A percentile compares a stretch with the other conserved stretches of the same genome.
Evolutionary conservation across 306 rosid genomes (phyloP).

Genomic region (Fragaria nilgerrensis): DNA sequence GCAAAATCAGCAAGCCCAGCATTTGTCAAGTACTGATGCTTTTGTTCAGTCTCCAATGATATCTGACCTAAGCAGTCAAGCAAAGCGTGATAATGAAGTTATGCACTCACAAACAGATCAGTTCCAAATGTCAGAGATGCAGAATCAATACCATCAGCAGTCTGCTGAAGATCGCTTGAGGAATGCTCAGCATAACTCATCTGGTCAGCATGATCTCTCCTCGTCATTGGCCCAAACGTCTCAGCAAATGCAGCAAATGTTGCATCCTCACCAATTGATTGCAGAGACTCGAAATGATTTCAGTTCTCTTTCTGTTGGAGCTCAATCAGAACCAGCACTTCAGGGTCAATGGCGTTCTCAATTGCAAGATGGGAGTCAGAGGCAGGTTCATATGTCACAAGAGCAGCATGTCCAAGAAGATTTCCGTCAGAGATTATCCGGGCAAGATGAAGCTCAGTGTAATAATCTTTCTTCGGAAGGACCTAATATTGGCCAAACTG

Average conservation of each 20-base stretch:
- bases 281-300: conserved; percentile 67
- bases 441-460: conserved; percentile 77
- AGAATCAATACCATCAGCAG: conserved; percentile 70
- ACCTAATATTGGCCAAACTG: conserved; percentile 58
- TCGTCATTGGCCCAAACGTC: conserved; percentile 59
- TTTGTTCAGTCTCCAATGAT: conserved; percentile 63
- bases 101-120: conserved; percentile 59
- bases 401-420: conserved; percentile 51
- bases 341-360: conserved; percentile 52
- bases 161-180: conserved; percentile 54
- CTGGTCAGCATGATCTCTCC: conserved; percentile 55
- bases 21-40: conserved; percentile 48
- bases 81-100: conserved; percentile 67
- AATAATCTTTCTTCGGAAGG: conserved; percentile 75
- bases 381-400: conserved; percentile 28
- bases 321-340: conserved; percentile 50
- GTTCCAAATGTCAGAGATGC: conserved; percentile 65
- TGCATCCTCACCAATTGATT: conserved; percentile 48
- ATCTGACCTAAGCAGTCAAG: conserved; percentile 53
- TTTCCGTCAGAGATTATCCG: conserved; percentile 52
- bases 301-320: conserved; percentile 60
- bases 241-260: conserved; percentile 56
- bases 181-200: conserved; percentile 52
- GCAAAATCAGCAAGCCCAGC: conserved; percentile 66
- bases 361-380: conserved; percentile 37